Percentiles rank a stretch among this genome's conserved stretches.
Evolutionary conservation across 2,329 filamentous ascomycete species (phyloP).

Genomic region (Didymella exigua): DNA sequence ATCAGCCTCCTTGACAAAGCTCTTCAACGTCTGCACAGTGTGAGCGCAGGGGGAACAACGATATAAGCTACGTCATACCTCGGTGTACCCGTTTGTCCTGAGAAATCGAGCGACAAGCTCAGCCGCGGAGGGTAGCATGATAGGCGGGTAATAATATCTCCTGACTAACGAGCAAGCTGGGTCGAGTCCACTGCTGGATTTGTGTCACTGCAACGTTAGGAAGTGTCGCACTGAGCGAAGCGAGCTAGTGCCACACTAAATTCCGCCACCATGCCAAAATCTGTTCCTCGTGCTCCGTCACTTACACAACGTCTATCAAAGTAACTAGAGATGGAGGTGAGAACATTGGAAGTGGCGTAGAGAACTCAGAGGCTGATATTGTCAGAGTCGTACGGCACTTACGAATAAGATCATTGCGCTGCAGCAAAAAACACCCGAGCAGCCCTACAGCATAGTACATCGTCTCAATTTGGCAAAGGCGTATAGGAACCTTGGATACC

Average conservation of each 20-base stretch:
- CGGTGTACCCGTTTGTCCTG: conserved; percentile 48
- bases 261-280: conserved; percentile 13
- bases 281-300: conserved; percentile 10
- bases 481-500: conserved; percentile 78
- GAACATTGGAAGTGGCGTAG: not conserved
- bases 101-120: conserved; percentile 52
- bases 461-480: conserved; percentile 69
- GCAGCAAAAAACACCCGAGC: conserved; percentile 28
- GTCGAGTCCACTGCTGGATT: not conserved
- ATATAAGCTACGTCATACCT: conserved; percentile 38
- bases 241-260: conserved; percentile 9
- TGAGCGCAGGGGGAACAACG: conserved; percentile 13
- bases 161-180: not conserved
- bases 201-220: conserved; percentile 4
- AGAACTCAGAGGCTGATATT: not conserved
- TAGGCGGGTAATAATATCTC: not conserved
- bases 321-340: conserved; percentile 7
- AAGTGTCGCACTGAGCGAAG: conserved; percentile 9
- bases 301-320: not conserved
- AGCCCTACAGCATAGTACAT: conserved; percentile 48
- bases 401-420: conserved; percentile 30
- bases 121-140: conserved; percentile 47
- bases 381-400: conserved; percentile 19
- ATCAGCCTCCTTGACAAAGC: conserved; percentile 63
- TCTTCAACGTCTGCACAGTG: conserved; percentile 57